Conservation (phyloP, 1,284 basidiomycete species). For the Butyriboletus regius region DNA sequence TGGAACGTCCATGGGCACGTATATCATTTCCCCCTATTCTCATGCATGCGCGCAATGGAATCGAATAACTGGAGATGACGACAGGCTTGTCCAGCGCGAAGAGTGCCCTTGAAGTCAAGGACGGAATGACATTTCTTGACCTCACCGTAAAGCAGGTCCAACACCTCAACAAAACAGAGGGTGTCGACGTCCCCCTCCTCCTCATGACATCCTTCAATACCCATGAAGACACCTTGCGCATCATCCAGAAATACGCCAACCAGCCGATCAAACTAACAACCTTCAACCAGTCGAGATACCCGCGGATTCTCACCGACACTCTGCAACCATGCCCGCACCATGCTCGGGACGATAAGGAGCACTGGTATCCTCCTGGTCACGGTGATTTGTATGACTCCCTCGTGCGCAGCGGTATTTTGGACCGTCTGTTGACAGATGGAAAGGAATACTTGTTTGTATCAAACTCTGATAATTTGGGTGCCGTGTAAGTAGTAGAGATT, state of each 20-base stretch:
- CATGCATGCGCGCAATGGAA: background rate
- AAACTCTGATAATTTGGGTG: slow-evolving; percentile 97
- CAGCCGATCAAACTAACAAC: slow-evolving; percentile 87
- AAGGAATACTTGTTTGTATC: slow-evolving; percentile 99
- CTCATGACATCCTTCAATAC: slow-evolving; percentile 99
- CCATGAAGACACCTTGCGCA: slow-evolving; percentile 86
- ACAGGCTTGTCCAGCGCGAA: slow-evolving; percentile 82
- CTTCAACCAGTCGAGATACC: slow-evolving; percentile 96
- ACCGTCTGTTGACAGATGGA: slow-evolving; percentile 86
- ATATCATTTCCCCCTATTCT: slow-evolving; percentile 2
- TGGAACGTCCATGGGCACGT: slow-evolving; percentile 83
- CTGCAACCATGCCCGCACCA: slow-evolving; percentile 73
- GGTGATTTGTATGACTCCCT: slow-evolving; percentile 92
- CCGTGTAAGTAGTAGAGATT: slow-evolving; percentile 86
- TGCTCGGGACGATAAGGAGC: slow-evolving; percentile 70
- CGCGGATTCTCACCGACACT: slow-evolving; percentile 88
- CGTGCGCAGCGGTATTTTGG: slow-evolving; percentile 87
- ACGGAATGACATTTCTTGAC: slow-evolving; percentile 97
- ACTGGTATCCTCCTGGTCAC: slow-evolving; percentile 98
- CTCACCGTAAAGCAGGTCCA: slow-evolving; percentile 91
- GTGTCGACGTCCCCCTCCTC: slow-evolving; percentile 84
- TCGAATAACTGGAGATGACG: slow-evolving; percentile 2
- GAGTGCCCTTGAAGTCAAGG: slow-evolving; percentile 81
- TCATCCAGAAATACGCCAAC: slow-evolving; percentile 97
- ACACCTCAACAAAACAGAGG: slow-evolving; percentile 61